phyloP scores from a whole-genome alignment of 805 yeast species.

The Wickerhamiella sergipiensis region DNA sequence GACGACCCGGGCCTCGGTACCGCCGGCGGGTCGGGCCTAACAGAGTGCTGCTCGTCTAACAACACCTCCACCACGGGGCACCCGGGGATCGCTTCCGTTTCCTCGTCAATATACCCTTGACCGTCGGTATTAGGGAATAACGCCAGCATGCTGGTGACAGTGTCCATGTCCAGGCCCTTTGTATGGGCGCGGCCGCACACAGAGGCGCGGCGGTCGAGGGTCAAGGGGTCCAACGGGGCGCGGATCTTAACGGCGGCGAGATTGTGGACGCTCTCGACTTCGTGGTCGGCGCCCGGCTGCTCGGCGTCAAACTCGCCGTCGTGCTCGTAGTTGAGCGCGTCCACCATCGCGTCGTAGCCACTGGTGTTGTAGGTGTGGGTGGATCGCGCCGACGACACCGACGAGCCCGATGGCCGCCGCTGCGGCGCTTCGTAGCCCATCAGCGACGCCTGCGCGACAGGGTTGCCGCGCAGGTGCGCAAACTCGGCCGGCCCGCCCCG shows the following conservation, averaged over 20 bases:
- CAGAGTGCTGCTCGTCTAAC: not conserved
- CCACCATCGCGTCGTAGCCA: not conserved
- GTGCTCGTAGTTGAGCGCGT: not conserved
- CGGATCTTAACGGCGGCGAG: not conserved
- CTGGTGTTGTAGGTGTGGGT: not conserved
- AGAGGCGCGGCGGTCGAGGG: constrained; percentile 14
- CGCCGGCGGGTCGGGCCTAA: too few relatives aligned
- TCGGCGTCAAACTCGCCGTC: not conserved
- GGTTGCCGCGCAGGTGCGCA: not conserved
- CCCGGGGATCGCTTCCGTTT: not conserved
- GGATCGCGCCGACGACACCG: not conserved
- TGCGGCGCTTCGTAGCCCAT: not conserved
- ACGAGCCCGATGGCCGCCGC: not conserved
- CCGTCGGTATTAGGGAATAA: constrained; percentile 14
- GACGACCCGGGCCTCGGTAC: too few relatives aligned
- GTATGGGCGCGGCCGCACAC: constrained; percentile 18
- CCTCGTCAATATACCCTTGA: not conserved
- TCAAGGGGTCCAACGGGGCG: constrained; percentile 19
- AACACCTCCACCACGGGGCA: constrained; percentile 1
- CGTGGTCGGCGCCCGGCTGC: not conserved
- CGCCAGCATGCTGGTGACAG: constrained; percentile 18
- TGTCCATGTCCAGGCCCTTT: constrained; percentile 19
- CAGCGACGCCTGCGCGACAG: not conserved
- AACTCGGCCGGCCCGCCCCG: not conserved
- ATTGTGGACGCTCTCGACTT: not conserved